phyloP scores from a whole-genome alignment of 2,329 filamentous ascomycete species.

The Claviceps arundinis region DNA sequence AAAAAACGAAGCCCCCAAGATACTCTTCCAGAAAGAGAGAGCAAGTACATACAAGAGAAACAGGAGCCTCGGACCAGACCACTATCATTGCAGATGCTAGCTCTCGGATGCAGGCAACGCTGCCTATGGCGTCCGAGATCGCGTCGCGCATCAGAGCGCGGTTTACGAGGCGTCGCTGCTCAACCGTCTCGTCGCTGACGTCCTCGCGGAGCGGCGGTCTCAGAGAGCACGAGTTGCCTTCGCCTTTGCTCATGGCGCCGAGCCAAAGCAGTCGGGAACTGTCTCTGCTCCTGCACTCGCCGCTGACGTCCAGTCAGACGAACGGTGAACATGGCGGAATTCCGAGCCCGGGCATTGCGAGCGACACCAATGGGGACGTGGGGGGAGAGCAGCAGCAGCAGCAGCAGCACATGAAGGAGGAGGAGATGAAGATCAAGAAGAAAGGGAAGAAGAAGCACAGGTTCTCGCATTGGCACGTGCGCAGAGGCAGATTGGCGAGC shows the following conservation, averaged over 20 bases:
- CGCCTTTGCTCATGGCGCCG: conserved; percentile 6
- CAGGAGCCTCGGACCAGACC: not conserved
- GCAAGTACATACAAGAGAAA: no score
- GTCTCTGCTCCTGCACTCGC: not conserved
- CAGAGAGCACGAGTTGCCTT: conserved; percentile 8
- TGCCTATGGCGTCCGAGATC: conserved; percentile 30
- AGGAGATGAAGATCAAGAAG: not conserved
- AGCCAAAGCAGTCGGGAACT: conserved; percentile 7
- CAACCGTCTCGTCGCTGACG: conserved; percentile 22
- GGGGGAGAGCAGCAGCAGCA: not conserved
- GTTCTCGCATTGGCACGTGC: not conserved
- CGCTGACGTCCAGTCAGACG: conserved; percentile 1
- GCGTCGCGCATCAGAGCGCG: conserved; percentile 34
- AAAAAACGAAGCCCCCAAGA: not conserved
- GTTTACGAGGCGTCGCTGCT: conserved; percentile 29
- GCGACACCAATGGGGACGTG: not conserved
- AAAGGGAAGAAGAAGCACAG: not conserved
- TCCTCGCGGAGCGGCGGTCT: conserved; percentile 16
- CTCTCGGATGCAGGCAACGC: conserved; percentile 2
- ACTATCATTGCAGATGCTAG: not conserved
- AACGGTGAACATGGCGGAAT: conserved; percentile 1
- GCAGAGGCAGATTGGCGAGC: not conserved
- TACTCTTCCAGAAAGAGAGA: no score
- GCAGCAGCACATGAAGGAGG: not conserved
- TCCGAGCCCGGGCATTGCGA: not conserved